phyloP scores from a whole-genome alignment of 1,284 basidiomycete species.

The Salmacisia buchloeana region DNA sequence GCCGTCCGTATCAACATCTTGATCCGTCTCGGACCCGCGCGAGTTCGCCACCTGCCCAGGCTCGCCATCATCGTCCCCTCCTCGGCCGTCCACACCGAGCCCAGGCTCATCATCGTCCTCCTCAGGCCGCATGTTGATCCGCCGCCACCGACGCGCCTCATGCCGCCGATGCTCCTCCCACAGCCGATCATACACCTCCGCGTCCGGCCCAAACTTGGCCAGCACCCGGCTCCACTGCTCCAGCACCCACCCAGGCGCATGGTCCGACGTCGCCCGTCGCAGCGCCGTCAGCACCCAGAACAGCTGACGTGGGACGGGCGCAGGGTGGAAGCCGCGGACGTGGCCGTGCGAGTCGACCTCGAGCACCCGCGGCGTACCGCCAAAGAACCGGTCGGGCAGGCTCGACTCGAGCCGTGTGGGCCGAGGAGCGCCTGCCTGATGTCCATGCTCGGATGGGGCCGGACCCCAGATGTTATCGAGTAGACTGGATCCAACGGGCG shows the following conservation, averaged over 20 bases:
- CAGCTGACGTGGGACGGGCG: constrained; percentile 13
- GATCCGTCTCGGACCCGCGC: too few relatives aligned
- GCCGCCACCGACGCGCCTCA: background rate
- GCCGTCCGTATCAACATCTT: background rate
- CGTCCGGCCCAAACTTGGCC: constrained; percentile 11
- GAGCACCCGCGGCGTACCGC: background rate
- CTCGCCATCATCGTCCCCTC: background rate
- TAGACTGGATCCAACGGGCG: background rate
- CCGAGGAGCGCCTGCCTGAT: too few relatives aligned
- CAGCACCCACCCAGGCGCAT: constrained; percentile 8
- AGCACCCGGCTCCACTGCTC: constrained; percentile 14
- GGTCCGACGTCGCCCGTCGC: constrained; percentile 8
- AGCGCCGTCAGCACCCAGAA: constrained; percentile 14
- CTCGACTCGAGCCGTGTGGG: background rate
- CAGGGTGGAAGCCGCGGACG: background rate
- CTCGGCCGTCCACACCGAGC: too few relatives aligned
- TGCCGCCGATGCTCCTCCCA: background rate
- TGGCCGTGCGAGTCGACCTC: background rate
- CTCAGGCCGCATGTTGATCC: background rate
- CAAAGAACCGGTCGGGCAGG: background rate
- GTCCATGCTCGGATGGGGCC: background rate
- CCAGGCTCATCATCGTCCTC: background rate
- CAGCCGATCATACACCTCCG: background rate
- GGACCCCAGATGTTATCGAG: background rate
- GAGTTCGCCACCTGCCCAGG: too few relatives aligned